These are phyloP conservation scores for Kluyveromyces aestuarii DNA, from an alignment of 805 yeast genomes.

Conservation along the genomic window DNA sequence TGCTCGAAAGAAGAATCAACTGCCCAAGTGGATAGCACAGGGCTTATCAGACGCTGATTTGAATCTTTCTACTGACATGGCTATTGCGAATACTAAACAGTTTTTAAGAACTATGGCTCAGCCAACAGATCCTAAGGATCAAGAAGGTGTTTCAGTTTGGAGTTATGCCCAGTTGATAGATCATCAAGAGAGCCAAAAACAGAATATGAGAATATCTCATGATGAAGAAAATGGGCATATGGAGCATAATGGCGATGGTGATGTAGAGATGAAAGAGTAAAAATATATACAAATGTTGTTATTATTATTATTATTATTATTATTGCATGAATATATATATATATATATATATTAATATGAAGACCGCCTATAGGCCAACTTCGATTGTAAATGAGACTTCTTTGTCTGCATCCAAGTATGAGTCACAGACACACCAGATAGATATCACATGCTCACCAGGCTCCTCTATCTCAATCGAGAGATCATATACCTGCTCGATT, in stretches of 20 bases:
- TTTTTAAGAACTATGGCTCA: conserved; percentile 91
- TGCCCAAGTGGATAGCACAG: conserved; percentile 97
- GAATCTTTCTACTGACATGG: conserved; percentile 94
- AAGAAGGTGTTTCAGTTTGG: conserved; percentile 95
- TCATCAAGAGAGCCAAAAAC: conserved; percentile 46
- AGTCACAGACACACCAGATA: conserved; percentile 84
- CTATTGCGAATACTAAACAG: conserved; percentile 86
- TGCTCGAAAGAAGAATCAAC: conserved; percentile 71
- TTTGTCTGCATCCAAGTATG: conserved; percentile 88
- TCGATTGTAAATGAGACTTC: conserved; percentile 52
- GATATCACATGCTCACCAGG: conserved; percentile 55
- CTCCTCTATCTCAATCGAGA: conserved; percentile 50
- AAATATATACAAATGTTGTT: neutral
- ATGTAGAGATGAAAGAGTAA: conserved; percentile 10
- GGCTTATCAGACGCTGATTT: conserved; percentile 86
- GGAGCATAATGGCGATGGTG: conserved; percentile 7
- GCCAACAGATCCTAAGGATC: conserved; percentile 81
- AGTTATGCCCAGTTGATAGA: conserved; percentile 54
- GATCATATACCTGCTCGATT: conserved; percentile 41
- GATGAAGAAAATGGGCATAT: conserved; percentile 20
- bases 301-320: too few relatives aligned
- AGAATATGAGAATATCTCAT: conserved; percentile 9
- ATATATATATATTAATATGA: neutral
- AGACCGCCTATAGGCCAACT: conserved; percentile 17
- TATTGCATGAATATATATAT: neutral